Evolutionary conservation across 2,329 filamentous ascomycete species (phyloP).

Genomic region (Cryphonectria naterciae): DNA sequence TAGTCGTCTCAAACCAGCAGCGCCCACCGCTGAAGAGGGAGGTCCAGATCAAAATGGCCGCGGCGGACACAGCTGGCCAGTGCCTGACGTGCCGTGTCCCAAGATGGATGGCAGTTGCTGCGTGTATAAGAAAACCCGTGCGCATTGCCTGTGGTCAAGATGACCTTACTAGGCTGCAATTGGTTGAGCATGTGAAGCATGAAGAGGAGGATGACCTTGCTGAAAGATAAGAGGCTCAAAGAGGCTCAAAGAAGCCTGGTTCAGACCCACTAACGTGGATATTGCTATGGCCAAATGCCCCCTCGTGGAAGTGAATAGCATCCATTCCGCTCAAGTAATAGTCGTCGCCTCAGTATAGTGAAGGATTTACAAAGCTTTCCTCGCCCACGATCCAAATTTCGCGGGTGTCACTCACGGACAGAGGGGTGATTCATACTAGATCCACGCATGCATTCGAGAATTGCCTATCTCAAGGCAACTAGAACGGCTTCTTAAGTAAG

Average conservation of each 20-base stretch:
- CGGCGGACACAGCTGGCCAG: not conserved
- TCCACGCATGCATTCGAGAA: not conserved
- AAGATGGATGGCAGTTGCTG: not conserved
- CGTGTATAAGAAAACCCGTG: not conserved
- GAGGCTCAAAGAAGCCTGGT: not conserved
- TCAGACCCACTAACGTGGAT: not conserved
- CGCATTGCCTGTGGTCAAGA: not conserved
- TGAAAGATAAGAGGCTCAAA: not conserved
- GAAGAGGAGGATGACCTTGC: not conserved
- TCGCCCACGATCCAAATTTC: not conserved
- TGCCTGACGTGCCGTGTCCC: not conserved
- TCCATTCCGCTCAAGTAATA: not conserved
- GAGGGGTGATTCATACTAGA: not conserved
- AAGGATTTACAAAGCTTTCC: not conserved
- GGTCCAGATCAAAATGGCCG: not conserved
- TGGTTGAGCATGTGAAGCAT: not conserved
- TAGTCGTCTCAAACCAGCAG: slow-evolving; percentile 79
- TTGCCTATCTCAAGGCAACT: not conserved
- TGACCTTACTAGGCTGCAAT: not conserved
- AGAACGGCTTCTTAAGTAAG: not conserved
- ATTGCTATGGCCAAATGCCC: not conserved
- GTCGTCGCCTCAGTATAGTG: not conserved
- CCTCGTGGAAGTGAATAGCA: not conserved
- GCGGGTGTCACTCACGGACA: not conserved
- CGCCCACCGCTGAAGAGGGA: not conserved